A percentile compares a stretch with the other conserved stretches of the same genome.
Conservation (phyloP, 2,329 filamentous ascomycete species). For the Penicillium sp. region DNA sequence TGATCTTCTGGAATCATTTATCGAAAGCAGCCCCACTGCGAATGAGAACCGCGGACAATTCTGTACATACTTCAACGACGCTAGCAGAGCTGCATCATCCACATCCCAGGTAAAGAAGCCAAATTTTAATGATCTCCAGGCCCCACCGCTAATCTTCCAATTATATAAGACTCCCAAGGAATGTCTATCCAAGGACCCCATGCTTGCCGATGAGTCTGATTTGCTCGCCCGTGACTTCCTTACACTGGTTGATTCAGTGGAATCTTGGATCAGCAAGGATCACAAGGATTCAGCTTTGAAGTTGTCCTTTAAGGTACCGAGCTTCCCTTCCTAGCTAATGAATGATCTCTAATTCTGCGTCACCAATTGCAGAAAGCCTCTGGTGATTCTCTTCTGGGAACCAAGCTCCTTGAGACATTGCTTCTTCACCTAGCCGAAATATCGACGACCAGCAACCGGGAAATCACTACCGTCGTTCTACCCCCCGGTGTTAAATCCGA, state of each 20-base stretch:
- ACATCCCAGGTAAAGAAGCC: slow-evolving; percentile 10
- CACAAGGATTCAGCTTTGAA: slow-evolving; percentile 21
- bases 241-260: slow-evolving; percentile 39
- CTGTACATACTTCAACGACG: slow-evolving; percentile 15
- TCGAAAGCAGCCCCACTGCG: not conserved
- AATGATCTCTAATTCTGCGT: slow-evolving; percentile 8
- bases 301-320: slow-evolving; percentile 37
- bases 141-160: not conserved
- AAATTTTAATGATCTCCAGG: not conserved
- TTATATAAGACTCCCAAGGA: slow-evolving; percentile 14
- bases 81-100: not conserved
- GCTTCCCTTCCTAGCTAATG: not conserved
- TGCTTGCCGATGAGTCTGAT: slow-evolving; percentile 13
- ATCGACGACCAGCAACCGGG: slow-evolving; percentile 52
- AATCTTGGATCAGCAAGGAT: slow-evolving; percentile 30
- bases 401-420: slow-evolving; percentile 46
- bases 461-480: slow-evolving; percentile 58
- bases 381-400: slow-evolving; percentile 33
- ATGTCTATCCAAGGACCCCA: slow-evolving; percentile 22
- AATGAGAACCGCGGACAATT: slow-evolving; percentile 5
- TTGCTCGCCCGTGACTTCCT: slow-evolving; percentile 18
- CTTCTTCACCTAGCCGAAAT: slow-evolving; percentile 48
- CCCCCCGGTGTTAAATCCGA: slow-evolving; percentile 28
- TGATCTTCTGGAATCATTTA: slow-evolving; percentile 9
- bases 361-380: slow-evolving; percentile 11